Base-by-base conservation (phyloP, 2,329 filamentous ascomycete genomes). In the Alternaria ventricosa region DNA sequence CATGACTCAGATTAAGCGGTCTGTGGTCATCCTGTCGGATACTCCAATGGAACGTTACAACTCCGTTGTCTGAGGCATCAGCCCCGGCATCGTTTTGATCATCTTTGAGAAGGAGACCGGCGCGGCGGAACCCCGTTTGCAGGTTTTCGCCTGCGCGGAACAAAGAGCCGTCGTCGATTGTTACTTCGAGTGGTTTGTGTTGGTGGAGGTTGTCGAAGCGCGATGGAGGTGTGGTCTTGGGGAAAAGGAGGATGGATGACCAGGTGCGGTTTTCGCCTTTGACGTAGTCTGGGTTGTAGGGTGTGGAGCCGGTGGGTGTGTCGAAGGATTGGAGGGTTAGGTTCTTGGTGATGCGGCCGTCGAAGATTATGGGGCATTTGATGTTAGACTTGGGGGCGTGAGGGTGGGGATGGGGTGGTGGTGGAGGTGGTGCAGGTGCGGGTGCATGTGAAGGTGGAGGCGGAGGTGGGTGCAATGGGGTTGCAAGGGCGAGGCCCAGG, bases 321-420 rank as follows among this genome's bases (percentile, higher is more conserved):
- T 76, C 69, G 33, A 77, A 76, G 9, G 64, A 61, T 4, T 60
- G 8, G 18, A 71, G 66, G 10, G 70, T 67, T 11, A 66, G 55
- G 47, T 74, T 75, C 12, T 55, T 22, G 12, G 53, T 60, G 22
- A 77, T 55, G 23, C 73, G 72, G n/a, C 72, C 73, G 54, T 76
- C 75, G 57, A 77, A 74, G 46, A 76, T 71, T 11, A 77, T 55
- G n/a, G 74, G 74, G 27, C 74, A 76, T 66, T 71, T 63, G 2
- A 70, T 68, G 12, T 46, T 12, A 20, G 43, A 3, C 11, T 33
- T 45, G 5, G 43, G 23, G 28, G 25, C 9, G 50, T 23, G n/a
- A 12, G n/a, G 4, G n/a, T 25, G 30, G 10, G 9, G 58, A 8
- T 20, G 23, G 33, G 6, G 6, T 18, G 45, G 28, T 30, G 33